A percentile compares a stretch with the other conserved stretches of the same genome.
phyloP scores from a whole-genome alignment of 164 flowering plant genomes.

The Stephania yunnanensis region DNA sequence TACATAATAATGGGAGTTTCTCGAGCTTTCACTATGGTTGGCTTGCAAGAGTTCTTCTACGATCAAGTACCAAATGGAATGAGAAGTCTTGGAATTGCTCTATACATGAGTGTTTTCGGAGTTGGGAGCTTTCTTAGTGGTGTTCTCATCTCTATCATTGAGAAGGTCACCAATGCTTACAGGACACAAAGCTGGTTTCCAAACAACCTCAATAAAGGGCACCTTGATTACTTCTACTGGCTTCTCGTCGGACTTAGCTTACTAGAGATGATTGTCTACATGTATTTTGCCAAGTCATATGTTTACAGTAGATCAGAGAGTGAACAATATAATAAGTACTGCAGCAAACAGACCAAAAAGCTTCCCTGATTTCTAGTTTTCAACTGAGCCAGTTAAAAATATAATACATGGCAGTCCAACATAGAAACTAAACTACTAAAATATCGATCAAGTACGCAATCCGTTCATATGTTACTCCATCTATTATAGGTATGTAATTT shows the following conservation, averaged over 20 bases:
- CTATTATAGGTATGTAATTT: conserved; percentile 15
- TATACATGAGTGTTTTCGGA: conserved; percentile 22
- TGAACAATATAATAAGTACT: not conserved
- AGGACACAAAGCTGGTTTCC: conserved; percentile 20
- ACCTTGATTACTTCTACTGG: conserved; percentile 25
- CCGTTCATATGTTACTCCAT: not conserved
- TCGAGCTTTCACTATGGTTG: conserved; percentile 22
- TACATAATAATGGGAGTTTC: conserved; percentile 16
- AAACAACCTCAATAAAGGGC: conserved; percentile 19
- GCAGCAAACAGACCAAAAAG: too few relatives aligned
- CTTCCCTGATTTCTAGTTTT: too few relatives aligned
- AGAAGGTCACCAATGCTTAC: conserved; percentile 7
- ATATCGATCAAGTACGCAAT: too few relatives aligned
- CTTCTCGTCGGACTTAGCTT: conserved; percentile 20
- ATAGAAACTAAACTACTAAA: too few relatives aligned
- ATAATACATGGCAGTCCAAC: too few relatives aligned
- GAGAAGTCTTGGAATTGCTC: conserved; percentile 16
- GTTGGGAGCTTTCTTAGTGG: conserved; percentile 21
- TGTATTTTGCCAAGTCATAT: not conserved
- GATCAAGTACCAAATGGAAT: conserved; percentile 22
- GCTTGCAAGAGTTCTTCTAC: conserved; percentile 26
- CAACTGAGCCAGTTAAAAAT: too few relatives aligned
- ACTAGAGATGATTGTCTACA: not conserved
- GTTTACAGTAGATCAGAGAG: not conserved
- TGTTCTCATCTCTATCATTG: conserved; percentile 18